These are phyloP conservation scores for Tetragonia tetragonoides DNA, from an alignment of 148 eudicot species.

Conservation along the genomic window DNA sequence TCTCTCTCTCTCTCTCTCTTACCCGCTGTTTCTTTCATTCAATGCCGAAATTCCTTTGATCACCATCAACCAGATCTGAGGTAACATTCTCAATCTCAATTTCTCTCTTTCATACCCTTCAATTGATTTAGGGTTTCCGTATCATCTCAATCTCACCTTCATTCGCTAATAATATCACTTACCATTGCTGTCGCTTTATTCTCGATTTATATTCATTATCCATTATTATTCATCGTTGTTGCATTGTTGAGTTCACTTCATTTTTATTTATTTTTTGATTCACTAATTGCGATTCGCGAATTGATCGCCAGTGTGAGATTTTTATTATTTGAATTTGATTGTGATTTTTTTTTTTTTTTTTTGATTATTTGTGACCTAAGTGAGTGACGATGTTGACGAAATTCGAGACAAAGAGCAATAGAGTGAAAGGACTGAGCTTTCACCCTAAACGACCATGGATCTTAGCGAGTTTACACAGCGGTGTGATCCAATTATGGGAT, in stretches of 20 bases:
- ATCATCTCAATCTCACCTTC: too few species aligned
- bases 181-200: too few species aligned
- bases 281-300: neutral
- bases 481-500: constrained; percentile 96
- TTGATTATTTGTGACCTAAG: neutral
- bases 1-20: constrained; percentile 6
- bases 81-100: constrained; percentile 6
- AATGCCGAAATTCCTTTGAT: constrained; percentile 18
- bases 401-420: constrained; percentile 76
- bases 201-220: too few species aligned
- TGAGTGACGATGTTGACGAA: constrained; percentile 61
- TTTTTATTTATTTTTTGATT: neutral
- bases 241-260: constrained; percentile 4
- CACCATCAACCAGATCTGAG: constrained; percentile 19
- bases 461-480: constrained; percentile 91
- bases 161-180: too few species aligned
- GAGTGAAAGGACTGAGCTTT: constrained; percentile 81
- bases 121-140: constrained; percentile 15
- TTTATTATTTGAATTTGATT: neutral
- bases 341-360: neutral
- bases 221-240: neutral
- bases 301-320: too few species aligned
- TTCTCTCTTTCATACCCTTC: neutral
- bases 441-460: constrained; percentile 93
- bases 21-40: neutral